phyloP scores from a whole-genome alignment of 2,329 filamentous ascomycete genomes.

The Podosphaera xanthii region DNA sequence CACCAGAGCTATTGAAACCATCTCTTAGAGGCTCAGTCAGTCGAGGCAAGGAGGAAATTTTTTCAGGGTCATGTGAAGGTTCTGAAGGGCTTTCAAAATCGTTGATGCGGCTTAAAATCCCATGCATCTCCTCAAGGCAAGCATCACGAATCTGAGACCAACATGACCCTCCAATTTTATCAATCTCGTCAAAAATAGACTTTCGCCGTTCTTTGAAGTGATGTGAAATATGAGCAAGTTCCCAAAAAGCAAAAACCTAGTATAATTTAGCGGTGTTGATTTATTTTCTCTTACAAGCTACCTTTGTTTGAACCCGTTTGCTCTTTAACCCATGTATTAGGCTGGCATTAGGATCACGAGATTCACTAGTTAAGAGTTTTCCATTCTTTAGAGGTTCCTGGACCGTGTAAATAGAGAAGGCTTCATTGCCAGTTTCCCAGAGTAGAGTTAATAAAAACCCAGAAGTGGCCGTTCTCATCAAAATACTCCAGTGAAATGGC shows the following conservation, averaged over 20 bases:
- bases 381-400: conserved; percentile 65
- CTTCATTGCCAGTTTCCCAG: conserved; percentile 55
- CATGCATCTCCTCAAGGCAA: conserved; percentile 46
- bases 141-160: conserved; percentile 57
- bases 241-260: conserved; percentile 74
- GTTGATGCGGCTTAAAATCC: conserved; percentile 42
- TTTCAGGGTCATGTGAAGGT: conserved; percentile 3
- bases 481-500: conserved; percentile 32
- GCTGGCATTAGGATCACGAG: conserved; percentile 80
- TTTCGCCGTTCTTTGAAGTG: conserved; percentile 49
- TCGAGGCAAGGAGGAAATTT: conserved; percentile 9
- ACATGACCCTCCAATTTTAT: conserved; percentile 54
- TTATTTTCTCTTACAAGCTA: conserved; percentile 17
- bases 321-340: conserved; percentile 63
- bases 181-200: conserved; percentile 69
- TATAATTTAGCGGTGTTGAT: conserved; percentile 5
- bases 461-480: conserved; percentile 33
- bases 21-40: conserved; percentile 11
- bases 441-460: conserved; percentile 45
- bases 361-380: conserved; percentile 62
- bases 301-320: conserved; percentile 56
- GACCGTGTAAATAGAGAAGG: conserved; percentile 61
- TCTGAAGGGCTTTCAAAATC: conserved; percentile 24
- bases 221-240: conserved; percentile 58
- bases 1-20: conserved; percentile 8